Percentiles rank a stretch among this genome's conserved stretches.
These are phyloP conservation scores for Teratosphaeria epicoccoides DNA, from an alignment of 2,329 filamentous ascomycete genomes.

Conservation along the genomic window DNA sequence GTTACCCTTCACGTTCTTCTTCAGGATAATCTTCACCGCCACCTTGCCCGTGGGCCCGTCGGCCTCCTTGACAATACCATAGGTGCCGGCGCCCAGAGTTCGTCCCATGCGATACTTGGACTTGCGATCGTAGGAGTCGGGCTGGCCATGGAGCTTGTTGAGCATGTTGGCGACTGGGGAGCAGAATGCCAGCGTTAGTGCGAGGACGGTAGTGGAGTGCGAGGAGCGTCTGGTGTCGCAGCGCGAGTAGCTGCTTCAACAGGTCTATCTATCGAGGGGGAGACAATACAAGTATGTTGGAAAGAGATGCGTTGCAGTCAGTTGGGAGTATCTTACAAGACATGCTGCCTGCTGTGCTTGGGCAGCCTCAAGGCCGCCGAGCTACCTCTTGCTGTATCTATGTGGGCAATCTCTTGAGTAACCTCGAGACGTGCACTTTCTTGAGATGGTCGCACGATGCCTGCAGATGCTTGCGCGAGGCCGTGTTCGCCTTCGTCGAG, in stretches of 20 bases:
- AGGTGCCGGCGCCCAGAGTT: slow-evolving; percentile 91
- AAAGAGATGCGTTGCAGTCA: not conserved
- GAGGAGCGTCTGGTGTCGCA: not conserved
- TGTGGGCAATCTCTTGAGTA: not conserved
- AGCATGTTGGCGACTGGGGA: slow-evolving; percentile 50
- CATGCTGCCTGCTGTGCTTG: slow-evolving; percentile 5
- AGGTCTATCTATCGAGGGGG: not conserved
- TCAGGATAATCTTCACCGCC: slow-evolving; percentile 96
- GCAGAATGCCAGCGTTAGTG: not conserved
- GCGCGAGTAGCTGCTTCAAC: not conserved
- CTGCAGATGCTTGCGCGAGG: no score
- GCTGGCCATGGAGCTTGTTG: slow-evolving; percentile 91
- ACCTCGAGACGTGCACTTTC: not conserved
- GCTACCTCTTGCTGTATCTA: not conserved
- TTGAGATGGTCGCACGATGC: no score
- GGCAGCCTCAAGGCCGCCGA: not conserved
- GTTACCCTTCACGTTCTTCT: slow-evolving; percentile 98
- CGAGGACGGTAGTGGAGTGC: not conserved
- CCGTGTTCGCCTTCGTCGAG: no score
- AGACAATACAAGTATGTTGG: not conserved
- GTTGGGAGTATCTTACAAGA: slow-evolving; percentile 7
- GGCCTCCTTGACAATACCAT: slow-evolving; percentile 94
- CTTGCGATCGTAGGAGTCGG: slow-evolving; percentile 98
- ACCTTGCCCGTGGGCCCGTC: slow-evolving; percentile 77
- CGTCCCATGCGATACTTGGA: slow-evolving; percentile 83